A percentile compares a stretch with the other conserved stretches of the same genome.
Evolutionary conservation across 1,284 basidiomycete species (phyloP).

Genomic region (Cryptococcus sp.): DNA sequence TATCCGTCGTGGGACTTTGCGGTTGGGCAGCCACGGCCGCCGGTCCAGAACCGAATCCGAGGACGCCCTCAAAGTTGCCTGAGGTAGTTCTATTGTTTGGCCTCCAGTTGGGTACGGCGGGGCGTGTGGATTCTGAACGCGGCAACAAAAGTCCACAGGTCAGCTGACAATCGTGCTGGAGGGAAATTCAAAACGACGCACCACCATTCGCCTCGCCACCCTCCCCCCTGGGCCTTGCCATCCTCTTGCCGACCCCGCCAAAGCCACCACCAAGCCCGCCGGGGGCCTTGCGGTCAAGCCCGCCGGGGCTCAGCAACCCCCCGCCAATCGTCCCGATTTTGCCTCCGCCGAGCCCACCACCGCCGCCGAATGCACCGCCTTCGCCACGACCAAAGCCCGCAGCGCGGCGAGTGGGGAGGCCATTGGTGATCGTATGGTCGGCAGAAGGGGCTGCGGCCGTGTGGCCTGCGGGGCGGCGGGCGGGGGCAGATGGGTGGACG

Average conservation of each 20-base stretch:
- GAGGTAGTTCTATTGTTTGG: conserved; percentile 31
- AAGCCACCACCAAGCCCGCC: conserved; percentile 44
- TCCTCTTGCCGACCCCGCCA: conserved; percentile 38
- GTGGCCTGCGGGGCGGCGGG: conserved; percentile 23
- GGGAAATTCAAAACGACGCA: conserved; percentile 6
- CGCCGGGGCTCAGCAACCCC: conserved; percentile 20
- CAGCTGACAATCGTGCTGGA: background rate
- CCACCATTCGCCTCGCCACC: conserved; percentile 20
- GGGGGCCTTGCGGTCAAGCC: conserved; percentile 24
- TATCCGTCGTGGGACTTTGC: conserved; percentile 6
- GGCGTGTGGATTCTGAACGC: conserved; percentile 15
- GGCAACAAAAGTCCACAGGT: background rate
- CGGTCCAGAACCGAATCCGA: conserved; percentile 37
- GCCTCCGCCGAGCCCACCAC: conserved; percentile 18
- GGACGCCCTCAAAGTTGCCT: conserved; percentile 49
- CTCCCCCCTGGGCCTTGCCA: conserved; percentile 21
- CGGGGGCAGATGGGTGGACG: conserved; percentile 36
- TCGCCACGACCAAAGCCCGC: conserved; percentile 18
- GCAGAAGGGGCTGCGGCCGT: conserved; percentile 8
- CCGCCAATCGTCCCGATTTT: conserved; percentile 36
- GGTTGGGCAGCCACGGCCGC: conserved; percentile 13
- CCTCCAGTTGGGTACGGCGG: conserved; percentile 41
- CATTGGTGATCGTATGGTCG: conserved; percentile 11
- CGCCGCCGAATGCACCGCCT: conserved; percentile 35
- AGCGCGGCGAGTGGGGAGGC: conserved; percentile 19